A percentile compares a stretch with the other conserved stretches of the same genome.
Conservation (phyloP, 495 filamentous ascomycete genomes). For the Lepidopterella palustris region DNA sequence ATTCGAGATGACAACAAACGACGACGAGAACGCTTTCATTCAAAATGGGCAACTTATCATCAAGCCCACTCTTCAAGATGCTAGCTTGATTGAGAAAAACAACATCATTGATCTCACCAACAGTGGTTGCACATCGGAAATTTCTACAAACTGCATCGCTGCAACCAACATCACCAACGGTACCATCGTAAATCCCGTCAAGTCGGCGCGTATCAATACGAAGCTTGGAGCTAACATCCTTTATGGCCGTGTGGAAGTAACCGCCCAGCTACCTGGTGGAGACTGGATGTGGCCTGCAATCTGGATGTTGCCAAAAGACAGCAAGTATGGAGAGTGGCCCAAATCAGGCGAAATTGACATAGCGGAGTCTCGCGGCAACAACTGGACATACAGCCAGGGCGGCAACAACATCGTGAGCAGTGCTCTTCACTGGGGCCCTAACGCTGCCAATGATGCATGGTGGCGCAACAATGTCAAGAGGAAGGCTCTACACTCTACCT, state of each 20-base stretch:
- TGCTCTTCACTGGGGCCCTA: slow-evolving; percentile 73
- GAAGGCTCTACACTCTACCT: slow-evolving; percentile 69
- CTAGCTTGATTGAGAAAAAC: slow-evolving; percentile 54
- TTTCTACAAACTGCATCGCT: slow-evolving; percentile 53
- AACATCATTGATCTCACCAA: slow-evolving; percentile 58
- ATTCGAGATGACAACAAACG: slow-evolving; percentile 67
- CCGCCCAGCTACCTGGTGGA: slow-evolving; percentile 63
- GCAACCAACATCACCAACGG: slow-evolving; percentile 62
- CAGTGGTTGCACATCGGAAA: slow-evolving; percentile 57
- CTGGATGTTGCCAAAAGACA: slow-evolving; percentile 77
- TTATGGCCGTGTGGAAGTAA: slow-evolving; percentile 77
- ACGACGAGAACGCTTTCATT: slow-evolving; percentile 65
- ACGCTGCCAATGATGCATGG: slow-evolving; percentile 57
- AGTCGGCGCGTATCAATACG: slow-evolving; percentile 71
- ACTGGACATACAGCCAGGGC: slow-evolving; percentile 63
- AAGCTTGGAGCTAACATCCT: slow-evolving; percentile 62
- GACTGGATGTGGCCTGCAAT: slow-evolving; percentile 92
- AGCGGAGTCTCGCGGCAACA: slow-evolving; percentile 71
- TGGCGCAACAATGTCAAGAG: slow-evolving; percentile 74
- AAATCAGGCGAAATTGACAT: slow-evolving; percentile 83
- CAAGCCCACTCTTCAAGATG: slow-evolving; percentile 69
- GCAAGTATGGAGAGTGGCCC: slow-evolving; percentile 72
- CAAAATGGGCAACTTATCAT: slow-evolving; percentile 64
- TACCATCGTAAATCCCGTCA: slow-evolving; percentile 70
- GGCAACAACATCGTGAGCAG: slow-evolving; percentile 80